Evolutionary conservation across 148 eudicot species (phyloP).

Genomic region (Vaccinium corymbosum): DNA sequence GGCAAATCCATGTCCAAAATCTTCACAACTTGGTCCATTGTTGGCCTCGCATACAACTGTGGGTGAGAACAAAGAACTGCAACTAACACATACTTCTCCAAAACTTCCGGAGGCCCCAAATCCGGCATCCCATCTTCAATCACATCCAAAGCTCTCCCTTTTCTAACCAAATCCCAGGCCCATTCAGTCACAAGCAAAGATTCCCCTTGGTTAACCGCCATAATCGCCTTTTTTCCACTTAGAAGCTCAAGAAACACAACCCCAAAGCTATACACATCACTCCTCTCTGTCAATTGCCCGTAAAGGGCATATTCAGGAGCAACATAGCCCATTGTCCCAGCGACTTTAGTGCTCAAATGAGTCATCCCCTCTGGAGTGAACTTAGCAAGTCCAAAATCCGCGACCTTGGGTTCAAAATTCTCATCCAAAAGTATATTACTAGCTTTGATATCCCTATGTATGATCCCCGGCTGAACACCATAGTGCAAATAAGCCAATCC

Average conservation of each 20-base stretch:
- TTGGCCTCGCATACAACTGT: conserved; percentile 82
- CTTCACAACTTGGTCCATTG: conserved; percentile 90
- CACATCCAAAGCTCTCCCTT: conserved; percentile 63
- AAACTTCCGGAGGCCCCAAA: conserved; percentile 48
- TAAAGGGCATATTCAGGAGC: conserved; percentile 87
- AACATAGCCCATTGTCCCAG: conserved; percentile 93
- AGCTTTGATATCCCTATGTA: conserved; percentile 81
- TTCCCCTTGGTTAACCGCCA: conserved; percentile 49
- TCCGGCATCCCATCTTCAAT: conserved; percentile 60
- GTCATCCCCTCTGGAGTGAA: conserved; percentile 78
- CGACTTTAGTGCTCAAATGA: conserved; percentile 86
- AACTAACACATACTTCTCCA: conserved; percentile 77
- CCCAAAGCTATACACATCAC: conserved; percentile 88
- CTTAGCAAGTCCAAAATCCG: conserved; percentile 85
- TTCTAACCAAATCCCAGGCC: conserved; percentile 80
- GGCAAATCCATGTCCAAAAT: conserved; percentile 67
- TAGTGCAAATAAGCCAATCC: conserved; percentile 85
- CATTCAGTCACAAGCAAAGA: conserved; percentile 67
- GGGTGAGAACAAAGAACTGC: conserved; percentile 91
- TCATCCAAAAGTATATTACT: conserved; percentile 82
- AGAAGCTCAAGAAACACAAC: conserved; percentile 76
- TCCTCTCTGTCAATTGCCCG: conserved; percentile 85
- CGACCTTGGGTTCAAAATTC: conserved; percentile 66
- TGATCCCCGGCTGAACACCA: conserved; percentile 69
- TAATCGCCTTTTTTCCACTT: conserved; percentile 78